Base-by-base conservation (phyloP, 768 basidiomycete genomes). In the Dentipellis fragilis region DNA sequence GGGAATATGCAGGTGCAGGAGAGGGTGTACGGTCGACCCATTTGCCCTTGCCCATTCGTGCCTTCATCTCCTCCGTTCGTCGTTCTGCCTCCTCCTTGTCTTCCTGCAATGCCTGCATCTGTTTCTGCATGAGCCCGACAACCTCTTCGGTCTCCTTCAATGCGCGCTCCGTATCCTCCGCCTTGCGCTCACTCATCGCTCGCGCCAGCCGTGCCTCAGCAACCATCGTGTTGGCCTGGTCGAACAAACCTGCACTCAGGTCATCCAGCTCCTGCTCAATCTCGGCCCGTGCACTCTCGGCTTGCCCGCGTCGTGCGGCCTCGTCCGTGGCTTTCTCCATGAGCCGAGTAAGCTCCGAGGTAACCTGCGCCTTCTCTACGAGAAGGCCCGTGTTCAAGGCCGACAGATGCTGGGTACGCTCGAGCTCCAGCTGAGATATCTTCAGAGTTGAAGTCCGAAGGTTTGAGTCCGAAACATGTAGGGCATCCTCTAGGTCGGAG, bases 161-260 rank as follows among this genome's bases (percentile, higher is more conserved):
- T 9, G 89, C 86, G 21, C 75, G 73, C 68, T 95, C 89, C 10
- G 90, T 84, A 35, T 84, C 83, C 57, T 80, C 79, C 1, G 86
- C 82, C 64, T 89, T 88, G 42, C 84, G 77, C 64, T 93, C 79
- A 74, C 88, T 85, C 58, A 75, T 65, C 37, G 86, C 84, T 37
- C 77, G 73, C 14, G 68, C 72, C 57, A 84, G 77, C 14, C 93
- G 80, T 19, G 94, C 95, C 66, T 92, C 88, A 0, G 90, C 92
- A n/a, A 98, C 95, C 96, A 99, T 99, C 6, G 79, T 85, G 67
- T 99, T 98, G 6, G 95, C 95, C 70, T 96, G 87, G 52, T 81
- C 80, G 65, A 99, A 99, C 16, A 99, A 74, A 49, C 73, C 80
- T 14, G 93, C 92, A 59, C 93, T 93, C 58, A 99, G 83, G 68